Evolutionary conservation across 306 rosid species (phyloP).

Genomic region (Castanospermum australe): DNA sequence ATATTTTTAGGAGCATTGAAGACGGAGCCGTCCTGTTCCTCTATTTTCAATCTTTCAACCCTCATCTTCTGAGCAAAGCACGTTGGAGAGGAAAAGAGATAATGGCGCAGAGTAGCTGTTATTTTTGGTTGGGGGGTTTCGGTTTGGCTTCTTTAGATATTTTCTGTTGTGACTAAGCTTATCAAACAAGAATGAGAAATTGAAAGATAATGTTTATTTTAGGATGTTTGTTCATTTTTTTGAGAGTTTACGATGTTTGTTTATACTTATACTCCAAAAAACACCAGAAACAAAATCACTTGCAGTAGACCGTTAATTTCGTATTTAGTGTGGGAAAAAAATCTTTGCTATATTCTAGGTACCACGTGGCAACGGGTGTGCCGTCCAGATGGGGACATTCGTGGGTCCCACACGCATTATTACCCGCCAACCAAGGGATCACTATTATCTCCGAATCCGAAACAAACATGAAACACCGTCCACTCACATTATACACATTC

Average conservation of each 20-base stretch:
- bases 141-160: not conserved
- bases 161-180: not conserved
- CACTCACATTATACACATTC: slow-evolving; percentile 13
- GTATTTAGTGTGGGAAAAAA: not conserved
- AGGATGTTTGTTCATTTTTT: too few relatives aligned
- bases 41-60: not conserved
- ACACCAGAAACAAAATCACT: slow-evolving; percentile 12
- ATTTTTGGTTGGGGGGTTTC: not conserved
- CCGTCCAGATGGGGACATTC: slow-evolving; percentile 15
- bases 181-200: not conserved
- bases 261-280: too few relatives aligned
- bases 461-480: slow-evolving; percentile 15
- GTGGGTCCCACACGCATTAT: slow-evolving; percentile 48
- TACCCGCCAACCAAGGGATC: slow-evolving; percentile 42
- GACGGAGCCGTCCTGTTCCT: too few relatives aligned
- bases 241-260: too few relatives aligned
- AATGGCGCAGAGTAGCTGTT: not conserved
- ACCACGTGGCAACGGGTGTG: slow-evolving; percentile 39
- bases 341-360: slow-evolving; percentile 24
- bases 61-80: not conserved
- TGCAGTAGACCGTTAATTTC: slow-evolving; percentile 1
- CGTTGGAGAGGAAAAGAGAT: not conserved
- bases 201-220: slow-evolving; percentile 21
- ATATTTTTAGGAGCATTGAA: too few relatives aligned
- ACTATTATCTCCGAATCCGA: not conserved